Evolutionary conservation across 176 grass and related monocot genomes (phyloP).

Genomic region (Canna indica): DNA sequence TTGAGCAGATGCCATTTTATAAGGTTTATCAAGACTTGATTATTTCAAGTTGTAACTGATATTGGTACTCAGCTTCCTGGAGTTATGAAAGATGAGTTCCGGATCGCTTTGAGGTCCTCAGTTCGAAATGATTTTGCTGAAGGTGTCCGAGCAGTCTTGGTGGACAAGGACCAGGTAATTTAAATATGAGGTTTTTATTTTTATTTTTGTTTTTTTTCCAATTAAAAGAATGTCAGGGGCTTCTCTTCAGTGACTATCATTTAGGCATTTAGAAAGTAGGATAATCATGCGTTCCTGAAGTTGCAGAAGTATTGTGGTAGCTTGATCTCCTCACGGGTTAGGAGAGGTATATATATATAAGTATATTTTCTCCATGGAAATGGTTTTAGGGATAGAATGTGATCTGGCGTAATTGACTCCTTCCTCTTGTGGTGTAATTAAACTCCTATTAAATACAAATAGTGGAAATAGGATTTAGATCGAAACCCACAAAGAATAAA

Average conservation of each 20-base stretch:
- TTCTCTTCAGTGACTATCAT: not conserved
- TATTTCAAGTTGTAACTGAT: not conserved
- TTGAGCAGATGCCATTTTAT: not conserved
- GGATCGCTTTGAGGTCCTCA: slow-evolving; percentile 74
- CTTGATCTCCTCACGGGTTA: not conserved
- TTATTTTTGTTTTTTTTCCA: too few relatives aligned
- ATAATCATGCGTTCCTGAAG: too few relatives aligned
- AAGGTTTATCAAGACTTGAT: not conserved
- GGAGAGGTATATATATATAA: not conserved
- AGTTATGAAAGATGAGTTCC: slow-evolving; percentile 91
- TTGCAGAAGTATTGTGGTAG: too few relatives aligned
- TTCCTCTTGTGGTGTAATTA: too few relatives aligned
- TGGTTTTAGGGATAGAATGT: not conserved
- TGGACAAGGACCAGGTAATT: slow-evolving; percentile 97
- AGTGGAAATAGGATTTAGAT: too few relatives aligned
- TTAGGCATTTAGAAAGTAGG: not conserved
- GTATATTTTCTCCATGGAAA: not conserved
- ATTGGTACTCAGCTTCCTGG: slow-evolving; percentile 43
- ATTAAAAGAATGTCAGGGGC: not conserved
- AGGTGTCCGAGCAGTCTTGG: slow-evolving; percentile 96
- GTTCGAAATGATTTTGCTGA: slow-evolving; percentile 85
- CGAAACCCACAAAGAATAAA: too few relatives aligned
- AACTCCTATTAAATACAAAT: too few relatives aligned
- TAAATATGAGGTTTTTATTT: not conserved
- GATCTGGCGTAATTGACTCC: too few relatives aligned